A percentile compares a stretch with the other conserved stretches of the same genome.
These are phyloP conservation scores for Podaxis sp. DNA, from an alignment of 768 basidiomycete species.

Conservation along the genomic window DNA sequence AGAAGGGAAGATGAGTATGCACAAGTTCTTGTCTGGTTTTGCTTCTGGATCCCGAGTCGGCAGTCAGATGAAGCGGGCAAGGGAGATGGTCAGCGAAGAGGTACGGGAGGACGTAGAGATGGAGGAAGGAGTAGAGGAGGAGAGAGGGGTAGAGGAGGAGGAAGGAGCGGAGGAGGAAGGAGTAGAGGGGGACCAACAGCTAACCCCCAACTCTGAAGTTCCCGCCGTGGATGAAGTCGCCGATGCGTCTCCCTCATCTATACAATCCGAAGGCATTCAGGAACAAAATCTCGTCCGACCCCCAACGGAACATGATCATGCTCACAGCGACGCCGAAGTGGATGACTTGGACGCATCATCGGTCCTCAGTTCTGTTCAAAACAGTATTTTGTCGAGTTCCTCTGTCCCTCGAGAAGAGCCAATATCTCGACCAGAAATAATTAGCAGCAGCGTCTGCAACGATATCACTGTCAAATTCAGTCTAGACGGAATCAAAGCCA, in stretches of 20 bases:
- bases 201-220: not conserved
- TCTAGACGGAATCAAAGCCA: slow-evolving; percentile 21
- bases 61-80: not conserved
- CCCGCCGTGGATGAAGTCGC: slow-evolving; percentile 11
- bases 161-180: slow-evolving; percentile 19
- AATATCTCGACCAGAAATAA: slow-evolving; percentile 38
- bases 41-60: not conserved
- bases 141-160: slow-evolving; percentile 21
- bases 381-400: slow-evolving; percentile 15
- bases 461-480: slow-evolving; percentile 32
- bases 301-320: not conserved
- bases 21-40: slow-evolving; percentile 11
- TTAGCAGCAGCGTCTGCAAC: slow-evolving; percentile 30
- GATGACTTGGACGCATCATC: slow-evolving; percentile 22
- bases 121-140: slow-evolving; percentile 11
- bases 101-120: slow-evolving; percentile 20
- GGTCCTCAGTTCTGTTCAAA: slow-evolving; percentile 20
- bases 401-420: slow-evolving; percentile 13
- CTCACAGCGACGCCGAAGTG: slow-evolving; percentile 17
- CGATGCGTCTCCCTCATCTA: not conserved
- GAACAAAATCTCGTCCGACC: not conserved
- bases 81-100: slow-evolving; percentile 6
- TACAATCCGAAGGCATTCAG: not conserved
- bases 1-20: slow-evolving; percentile 12
- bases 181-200: not conserved